A percentile compares a stretch with the other conserved stretches of the same genome.
Evolutionary conservation across 495 filamentous ascomycete species (phyloP).

Genomic region (Neurospora sp.): DNA sequence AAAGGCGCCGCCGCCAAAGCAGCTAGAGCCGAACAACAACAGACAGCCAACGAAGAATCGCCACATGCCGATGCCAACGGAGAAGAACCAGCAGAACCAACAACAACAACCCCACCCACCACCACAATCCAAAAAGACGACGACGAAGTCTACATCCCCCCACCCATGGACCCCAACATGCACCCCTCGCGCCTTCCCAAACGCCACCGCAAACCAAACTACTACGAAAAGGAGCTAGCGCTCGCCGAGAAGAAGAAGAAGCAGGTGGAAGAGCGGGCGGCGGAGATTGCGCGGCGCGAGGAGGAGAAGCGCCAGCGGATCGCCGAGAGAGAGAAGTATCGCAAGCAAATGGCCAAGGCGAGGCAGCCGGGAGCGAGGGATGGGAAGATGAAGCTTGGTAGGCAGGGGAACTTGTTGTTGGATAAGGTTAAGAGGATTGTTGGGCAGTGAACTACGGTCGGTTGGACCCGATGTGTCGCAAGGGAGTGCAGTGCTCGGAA

Average conservation of each 20-base stretch:
- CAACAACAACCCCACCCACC: not conserved
- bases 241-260: conserved; percentile 55
- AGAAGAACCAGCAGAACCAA: not conserved
- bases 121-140: not conserved
- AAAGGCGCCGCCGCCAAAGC: conserved; percentile 11
- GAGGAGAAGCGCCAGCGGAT: conserved; percentile 43
- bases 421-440: conserved; percentile 72
- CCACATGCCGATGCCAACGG: not conserved
- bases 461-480: not conserved
- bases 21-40: conserved; percentile 1
- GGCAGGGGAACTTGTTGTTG: conserved; percentile 73
- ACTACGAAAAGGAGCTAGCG: conserved; percentile 69
- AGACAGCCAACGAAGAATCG: not conserved
- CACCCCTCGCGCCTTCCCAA: conserved; percentile 7
- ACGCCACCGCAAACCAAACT: conserved; percentile 38
- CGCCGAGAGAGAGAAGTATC: conserved; percentile 51
- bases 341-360: conserved; percentile 66
- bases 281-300: conserved; percentile 45
- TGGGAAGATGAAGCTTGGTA: conserved; percentile 74
- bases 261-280: conserved; percentile 50
- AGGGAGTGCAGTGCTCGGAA: not conserved
- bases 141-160: not conserved
- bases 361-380: conserved; percentile 55
- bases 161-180: conserved; percentile 1
- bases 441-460: conserved; percentile 15